phyloP scores from a whole-genome alignment of 371 early-diverging fungal species.

The Rhizopus sp. region DNA sequence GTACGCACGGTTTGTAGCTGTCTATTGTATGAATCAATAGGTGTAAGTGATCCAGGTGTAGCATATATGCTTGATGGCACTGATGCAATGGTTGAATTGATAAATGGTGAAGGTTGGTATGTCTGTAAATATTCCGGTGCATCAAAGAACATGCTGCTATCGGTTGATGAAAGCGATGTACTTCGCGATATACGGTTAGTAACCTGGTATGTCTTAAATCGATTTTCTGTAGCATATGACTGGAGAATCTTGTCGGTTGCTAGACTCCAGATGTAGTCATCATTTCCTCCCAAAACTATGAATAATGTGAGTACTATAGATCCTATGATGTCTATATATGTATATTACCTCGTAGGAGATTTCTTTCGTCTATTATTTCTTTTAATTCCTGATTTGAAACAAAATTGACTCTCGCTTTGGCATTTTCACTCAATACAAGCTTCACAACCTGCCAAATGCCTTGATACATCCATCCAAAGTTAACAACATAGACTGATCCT shows the following conservation, averaged over 20 bases:
- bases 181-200: constrained; percentile 18
- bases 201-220: constrained; percentile 5
- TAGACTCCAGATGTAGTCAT: constrained; percentile 39
- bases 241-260: constrained; percentile 39
- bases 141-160: constrained; percentile 37
- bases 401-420: constrained; percentile 47
- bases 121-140: constrained; percentile 24
- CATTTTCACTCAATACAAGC: constrained; percentile 43
- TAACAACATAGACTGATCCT: constrained; percentile 51
- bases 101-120: not conserved
- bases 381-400: constrained; percentile 31
- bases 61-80: constrained; percentile 26
- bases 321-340: not conserved
- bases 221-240: constrained; percentile 31
- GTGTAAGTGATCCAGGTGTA: constrained; percentile 33
- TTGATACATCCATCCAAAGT: constrained; percentile 60
- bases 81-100: constrained; percentile 13
- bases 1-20: constrained; percentile 12
- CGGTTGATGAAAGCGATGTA: constrained; percentile 22
- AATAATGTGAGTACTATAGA: not conserved
- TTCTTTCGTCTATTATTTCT: constrained; percentile 31
- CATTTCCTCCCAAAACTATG: constrained; percentile 44
- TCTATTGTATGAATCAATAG: constrained; percentile 15
- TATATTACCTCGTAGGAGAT: constrained; percentile 33
- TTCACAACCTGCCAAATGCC: constrained; percentile 55